Conservation (phyloP, 139 green algal species). For the Prasinococcaceae sp. region DNA sequence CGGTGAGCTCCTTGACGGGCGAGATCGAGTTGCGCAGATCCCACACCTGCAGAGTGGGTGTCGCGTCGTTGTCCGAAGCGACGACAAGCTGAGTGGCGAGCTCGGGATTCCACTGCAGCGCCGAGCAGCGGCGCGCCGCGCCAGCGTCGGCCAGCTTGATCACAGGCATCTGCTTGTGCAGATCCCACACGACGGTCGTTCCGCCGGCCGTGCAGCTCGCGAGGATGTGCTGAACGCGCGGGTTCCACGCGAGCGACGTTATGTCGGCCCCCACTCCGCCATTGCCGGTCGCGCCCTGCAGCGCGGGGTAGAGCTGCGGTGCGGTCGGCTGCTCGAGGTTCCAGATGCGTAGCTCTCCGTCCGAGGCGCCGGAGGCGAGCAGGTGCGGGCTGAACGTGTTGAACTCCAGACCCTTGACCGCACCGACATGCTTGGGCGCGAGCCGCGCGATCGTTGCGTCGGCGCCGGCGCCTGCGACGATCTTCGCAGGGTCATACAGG, state of each 20-base stretch:
- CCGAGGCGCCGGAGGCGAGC: constrained; percentile 71
- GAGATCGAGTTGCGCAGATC: constrained; percentile 81
- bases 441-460: constrained; percentile 28
- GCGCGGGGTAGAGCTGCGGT: constrained; percentile 46
- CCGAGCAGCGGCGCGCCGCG: constrained; percentile 32
- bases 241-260: constrained; percentile 79
- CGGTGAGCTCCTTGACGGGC: constrained; percentile 70
- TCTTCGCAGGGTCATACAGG: constrained; percentile 73
- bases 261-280: constrained; percentile 57
- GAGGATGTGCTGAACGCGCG: constrained; percentile 91
- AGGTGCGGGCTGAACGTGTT: constrained; percentile 80
- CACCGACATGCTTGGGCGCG: constrained; percentile 63
- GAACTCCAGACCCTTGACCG: constrained; percentile 81
- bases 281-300: constrained; percentile 30
- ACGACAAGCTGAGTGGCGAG: constrained; percentile 86
- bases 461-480: constrained; percentile 39
- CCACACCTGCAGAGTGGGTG: constrained; percentile 69
- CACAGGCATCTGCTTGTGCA: constrained; percentile 78
- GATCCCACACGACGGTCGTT: constrained; percentile 80
- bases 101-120: constrained; percentile 84
- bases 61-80: constrained; percentile 82
- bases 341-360: constrained; percentile 93
- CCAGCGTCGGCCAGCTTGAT: constrained; percentile 67
- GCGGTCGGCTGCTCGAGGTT: constrained; percentile 64
- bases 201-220: constrained; percentile 50